Conservation (phyloP, 2,329 filamentous ascomycete genomes). For the Pseudogymnoascus sp. region DNA sequence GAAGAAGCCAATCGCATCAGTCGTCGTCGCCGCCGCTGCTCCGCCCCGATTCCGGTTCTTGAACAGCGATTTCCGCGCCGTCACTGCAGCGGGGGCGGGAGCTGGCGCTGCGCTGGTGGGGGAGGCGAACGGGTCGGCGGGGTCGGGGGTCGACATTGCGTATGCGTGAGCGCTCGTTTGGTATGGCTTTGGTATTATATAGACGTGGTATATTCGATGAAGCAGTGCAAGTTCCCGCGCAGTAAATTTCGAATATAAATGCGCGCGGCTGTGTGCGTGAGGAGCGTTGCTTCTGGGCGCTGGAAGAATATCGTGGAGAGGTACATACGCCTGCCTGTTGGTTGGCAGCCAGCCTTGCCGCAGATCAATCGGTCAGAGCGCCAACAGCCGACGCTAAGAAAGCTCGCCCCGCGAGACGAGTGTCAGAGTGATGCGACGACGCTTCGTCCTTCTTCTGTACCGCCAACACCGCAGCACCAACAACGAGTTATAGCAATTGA, state of each 20-base stretch:
- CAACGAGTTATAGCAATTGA: not conserved
- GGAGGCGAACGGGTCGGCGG: not conserved
- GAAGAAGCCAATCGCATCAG: slow-evolving; percentile 35
- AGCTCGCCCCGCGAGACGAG: not conserved
- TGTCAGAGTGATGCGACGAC: slow-evolving; percentile 1
- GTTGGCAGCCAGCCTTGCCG: not conserved
- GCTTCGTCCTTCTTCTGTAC: not conserved
- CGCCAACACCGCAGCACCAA: not conserved
- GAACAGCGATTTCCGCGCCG: slow-evolving; percentile 40
- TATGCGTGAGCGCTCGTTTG: not conserved
- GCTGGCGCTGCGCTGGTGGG: slow-evolving; percentile 8
- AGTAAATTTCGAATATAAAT: not conserved
- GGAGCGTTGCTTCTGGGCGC: not conserved
- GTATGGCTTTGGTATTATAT: not conserved
- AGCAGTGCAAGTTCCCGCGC: not conserved
- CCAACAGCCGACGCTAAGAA: not conserved
- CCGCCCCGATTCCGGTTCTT: slow-evolving; percentile 41
- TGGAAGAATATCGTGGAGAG: not conserved
- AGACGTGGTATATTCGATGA: not conserved
- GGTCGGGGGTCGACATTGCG: not conserved
- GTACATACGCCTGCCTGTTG: not conserved
- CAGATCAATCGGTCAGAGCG: not conserved
- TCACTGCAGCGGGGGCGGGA: not conserved
- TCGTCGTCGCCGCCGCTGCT: slow-evolving; percentile 21
- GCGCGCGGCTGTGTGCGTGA: not conserved